Base-by-base conservation (phyloP, 169 alveolate species). In the Plasmodium vinckei region DNA sequence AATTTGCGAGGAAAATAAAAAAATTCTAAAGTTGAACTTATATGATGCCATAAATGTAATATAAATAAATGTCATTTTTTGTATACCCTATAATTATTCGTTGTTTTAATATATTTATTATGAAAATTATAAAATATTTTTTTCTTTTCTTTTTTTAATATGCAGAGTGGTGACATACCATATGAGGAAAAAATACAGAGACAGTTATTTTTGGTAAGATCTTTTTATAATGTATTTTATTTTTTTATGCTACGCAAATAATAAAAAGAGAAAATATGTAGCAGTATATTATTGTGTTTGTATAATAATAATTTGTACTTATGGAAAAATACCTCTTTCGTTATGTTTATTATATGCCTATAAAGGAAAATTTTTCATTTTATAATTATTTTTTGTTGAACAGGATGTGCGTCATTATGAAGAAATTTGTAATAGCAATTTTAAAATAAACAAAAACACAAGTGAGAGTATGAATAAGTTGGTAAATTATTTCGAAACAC, bases 331-430 rank as follows among this genome's bases (percentile, higher is more conserved):
- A 33, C 0, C 3, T 33, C 47, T 60, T 9, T 7, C 23, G 25
- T 25, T 60, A 33, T 39, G 2, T 9, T 0, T 27, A 69, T 46
- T 9, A 21, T 49, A 15, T 69, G 51, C 9, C 19, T 2, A 19
- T 67, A 25, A 27, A 27, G 5, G 2, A 1, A 27, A 27, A 27
- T 27, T 33, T 27, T 33, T 33, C 42, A 33, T 33, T 33, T 33
- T 33, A 33, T 33, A 33, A 33, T 33, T 33, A 33, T 33, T 33
- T 54, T 39, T 61, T 39, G 15, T 61, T 17, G 17, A 53, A 33
- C 27, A 84, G 91, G 91, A 84, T 46, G 87, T 84, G 6, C 59
- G 75, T 51, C 75, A 84, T 19, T 84, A 84, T 51, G 91, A 57
- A 19, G 64, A 59, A 44, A n/a, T 84, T 49, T 84, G 91, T 53